These are phyloP conservation scores for Colletotrichum orchidophilum DNA, from an alignment of 2,329 filamentous ascomycete species.

Conservation along the genomic window DNA sequence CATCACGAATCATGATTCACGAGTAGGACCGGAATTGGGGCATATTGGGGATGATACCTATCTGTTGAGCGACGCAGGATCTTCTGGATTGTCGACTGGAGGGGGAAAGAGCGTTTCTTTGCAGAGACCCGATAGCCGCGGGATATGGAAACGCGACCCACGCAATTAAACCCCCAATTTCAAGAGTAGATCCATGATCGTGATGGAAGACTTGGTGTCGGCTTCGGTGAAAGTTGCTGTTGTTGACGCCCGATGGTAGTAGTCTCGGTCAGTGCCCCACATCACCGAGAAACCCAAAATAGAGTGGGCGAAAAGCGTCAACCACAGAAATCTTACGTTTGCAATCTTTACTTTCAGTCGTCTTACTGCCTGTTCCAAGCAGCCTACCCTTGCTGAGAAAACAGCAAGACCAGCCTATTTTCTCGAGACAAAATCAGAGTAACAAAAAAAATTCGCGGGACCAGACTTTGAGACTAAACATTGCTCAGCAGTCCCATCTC, in stretches of 20 bases:
- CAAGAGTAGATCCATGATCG: background rate
- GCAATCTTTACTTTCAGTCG: background rate
- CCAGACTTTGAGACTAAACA: background rate
- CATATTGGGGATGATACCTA: background rate
- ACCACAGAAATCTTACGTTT: background rate
- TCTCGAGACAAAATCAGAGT: too few relatives aligned
- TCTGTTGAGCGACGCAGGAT: background rate
- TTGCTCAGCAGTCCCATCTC: background rate
- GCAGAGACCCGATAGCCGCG: background rate
- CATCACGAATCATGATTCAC: constrained; percentile 19
- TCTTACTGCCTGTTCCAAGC: background rate
- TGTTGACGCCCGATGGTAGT: background rate
- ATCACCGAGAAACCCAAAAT: constrained; percentile 29
- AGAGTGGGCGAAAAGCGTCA: constrained; percentile 23
- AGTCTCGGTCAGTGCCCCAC: constrained; percentile 23
- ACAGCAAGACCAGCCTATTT: too few relatives aligned
- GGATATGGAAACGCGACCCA: background rate
- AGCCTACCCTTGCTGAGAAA: too few relatives aligned
- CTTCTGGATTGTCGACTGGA: background rate
- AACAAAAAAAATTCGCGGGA: background rate
- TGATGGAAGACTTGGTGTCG: background rate
- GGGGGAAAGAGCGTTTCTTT: background rate
- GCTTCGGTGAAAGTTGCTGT: background rate
- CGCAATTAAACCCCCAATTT: background rate
- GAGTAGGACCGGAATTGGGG: background rate